These are phyloP conservation scores for Russula abietina DNA, from an alignment of 768 basidiomycete species.

Conservation along the genomic window DNA sequence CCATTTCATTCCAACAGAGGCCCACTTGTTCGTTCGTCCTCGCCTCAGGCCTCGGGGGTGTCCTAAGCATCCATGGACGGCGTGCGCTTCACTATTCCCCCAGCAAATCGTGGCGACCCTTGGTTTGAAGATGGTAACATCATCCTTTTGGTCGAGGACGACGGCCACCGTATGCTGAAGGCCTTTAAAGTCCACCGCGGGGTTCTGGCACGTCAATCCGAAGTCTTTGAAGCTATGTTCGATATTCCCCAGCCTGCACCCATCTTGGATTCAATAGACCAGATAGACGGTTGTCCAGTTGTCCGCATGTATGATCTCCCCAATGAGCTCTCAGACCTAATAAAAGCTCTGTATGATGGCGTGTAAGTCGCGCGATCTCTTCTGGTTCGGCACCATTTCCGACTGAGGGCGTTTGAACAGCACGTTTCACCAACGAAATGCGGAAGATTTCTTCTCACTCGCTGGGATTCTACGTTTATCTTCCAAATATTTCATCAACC, in stretches of 20 bases:
- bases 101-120: slow-evolving; percentile 35
- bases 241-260: slow-evolving; percentile 39
- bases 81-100: slow-evolving; percentile 12
- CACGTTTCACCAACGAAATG: slow-evolving; percentile 35
- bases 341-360: slow-evolving; percentile 53
- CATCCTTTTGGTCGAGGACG: slow-evolving; percentile 37
- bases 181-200: slow-evolving; percentile 50
- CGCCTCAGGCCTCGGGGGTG: not conserved
- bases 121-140: slow-evolving; percentile 62
- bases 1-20: not conserved
- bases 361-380: slow-evolving; percentile 36
- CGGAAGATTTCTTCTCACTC: slow-evolving; percentile 51
- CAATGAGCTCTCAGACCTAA: slow-evolving; percentile 43
- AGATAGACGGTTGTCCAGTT: slow-evolving; percentile 44
- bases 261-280: slow-evolving; percentile 30
- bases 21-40: not conserved
- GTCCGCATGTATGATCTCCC: slow-evolving; percentile 50
- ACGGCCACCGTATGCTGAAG: slow-evolving; percentile 29
- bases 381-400: slow-evolving; percentile 6
- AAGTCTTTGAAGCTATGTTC: slow-evolving; percentile 52
- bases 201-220: slow-evolving; percentile 46
- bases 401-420: slow-evolving; percentile 28
- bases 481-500: slow-evolving; percentile 53
- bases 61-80: not conserved
- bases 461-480: slow-evolving; percentile 53